Conservation (phyloP, 192 early-diverging fungal species). For the Spinellus fusiger region DNA sequence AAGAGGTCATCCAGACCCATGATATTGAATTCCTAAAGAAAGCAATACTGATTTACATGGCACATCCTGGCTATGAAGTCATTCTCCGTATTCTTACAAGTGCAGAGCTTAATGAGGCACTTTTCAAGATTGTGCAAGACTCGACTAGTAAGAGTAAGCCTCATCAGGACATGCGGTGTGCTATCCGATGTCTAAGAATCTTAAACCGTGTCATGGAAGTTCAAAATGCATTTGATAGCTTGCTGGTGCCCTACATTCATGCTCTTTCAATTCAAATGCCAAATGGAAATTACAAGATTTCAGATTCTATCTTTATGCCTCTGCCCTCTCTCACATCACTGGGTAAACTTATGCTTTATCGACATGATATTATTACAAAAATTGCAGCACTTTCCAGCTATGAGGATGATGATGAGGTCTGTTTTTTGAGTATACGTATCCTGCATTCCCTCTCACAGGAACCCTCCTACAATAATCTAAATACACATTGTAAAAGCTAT, state of each 20-base stretch:
- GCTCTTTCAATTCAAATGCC: conserved; percentile 18
- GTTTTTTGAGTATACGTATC: conserved; percentile 64
- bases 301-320: conserved; percentile 23
- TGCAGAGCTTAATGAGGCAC: conserved; percentile 56
- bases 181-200: conserved; percentile 52
- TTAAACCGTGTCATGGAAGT: conserved; percentile 59
- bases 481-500: conserved; percentile 31
- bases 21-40: conserved; percentile 1
- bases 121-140: conserved; percentile 62
- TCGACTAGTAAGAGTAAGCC: conserved; percentile 6
- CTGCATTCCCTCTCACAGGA: conserved; percentile 60
- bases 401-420: conserved; percentile 63
- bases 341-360: conserved; percentile 74
- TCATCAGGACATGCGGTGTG: conserved; percentile 32
- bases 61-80: conserved; percentile 85
- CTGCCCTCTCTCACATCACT: conserved; percentile 59
- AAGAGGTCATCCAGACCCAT: background rate
- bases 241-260: conserved; percentile 52
- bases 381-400: conserved; percentile 70
- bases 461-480: conserved; percentile 59
- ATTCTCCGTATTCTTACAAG: conserved; percentile 70
- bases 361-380: conserved; percentile 59
- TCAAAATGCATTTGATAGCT: conserved; percentile 71
- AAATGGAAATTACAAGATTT: conserved; percentile 30
- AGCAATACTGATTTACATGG: conserved; percentile 7